Base-by-base conservation (phyloP, 2,329 filamentous ascomycete genomes). In the Verticillium isaacii region DNA sequence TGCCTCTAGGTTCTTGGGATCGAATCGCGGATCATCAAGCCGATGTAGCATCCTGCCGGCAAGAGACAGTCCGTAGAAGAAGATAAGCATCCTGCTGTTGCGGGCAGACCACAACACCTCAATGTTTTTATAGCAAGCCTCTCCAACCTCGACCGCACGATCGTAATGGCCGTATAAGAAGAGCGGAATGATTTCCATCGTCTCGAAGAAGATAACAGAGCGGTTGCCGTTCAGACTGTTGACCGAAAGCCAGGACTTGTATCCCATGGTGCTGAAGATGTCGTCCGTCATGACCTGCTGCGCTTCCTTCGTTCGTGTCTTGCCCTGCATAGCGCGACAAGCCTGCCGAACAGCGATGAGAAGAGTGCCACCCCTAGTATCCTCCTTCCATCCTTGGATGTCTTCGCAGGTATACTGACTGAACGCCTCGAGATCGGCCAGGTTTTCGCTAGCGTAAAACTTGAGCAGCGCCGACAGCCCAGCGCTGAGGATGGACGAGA, bases 341-440 rank as follows among this genome's bases (percentile, higher is more conserved):
- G 85, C 81, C 70, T 93, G 90, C 58, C 88, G 79, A 3, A 89
- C 80, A 2, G 84, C 82, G 63, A 90, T 84, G 7, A 93, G 77
- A 59, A 92, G 78, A 0, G 86, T 86, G 2, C 91, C 91, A 17
- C 91, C 91, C 62, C 89, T 82, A 1, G 89, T 83, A 68, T 93
- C 90, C 55, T 82, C 78, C 56, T 87, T 79, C 90, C 90, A 93
- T 58, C 89, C 86, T 1, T 85, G 85, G 62, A 91, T 85, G 65
- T 93, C 90, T 64, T 92, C 85, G 63, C 88, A 89, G n/a, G 87
- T 84, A 64, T 89, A 91, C 57, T 86, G 83, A 67, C 89, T 89
- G 70, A 87, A 91, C 0, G 82, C 82, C 70, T 93, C 90, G 0
- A 92, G 76, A 61, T 93, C 90, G 15, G 80, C 78, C 57, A 87